phyloP scores from a whole-genome alignment of 2,329 filamentous ascomycete genomes.

The Apiospora pterosperma region DNA sequence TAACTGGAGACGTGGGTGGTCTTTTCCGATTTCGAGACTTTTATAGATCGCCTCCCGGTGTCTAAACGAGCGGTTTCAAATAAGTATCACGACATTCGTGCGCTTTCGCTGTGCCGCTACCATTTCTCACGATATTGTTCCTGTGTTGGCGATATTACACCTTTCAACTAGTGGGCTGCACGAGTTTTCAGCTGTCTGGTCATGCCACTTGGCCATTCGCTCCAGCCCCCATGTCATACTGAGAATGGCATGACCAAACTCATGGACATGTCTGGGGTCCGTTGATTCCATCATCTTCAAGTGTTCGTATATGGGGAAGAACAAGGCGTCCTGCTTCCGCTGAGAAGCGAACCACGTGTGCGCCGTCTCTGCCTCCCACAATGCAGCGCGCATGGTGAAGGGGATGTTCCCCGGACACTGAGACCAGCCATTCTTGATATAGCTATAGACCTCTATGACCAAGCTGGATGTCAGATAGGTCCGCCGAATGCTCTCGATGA shows the following conservation, averaged over 20 bases:
- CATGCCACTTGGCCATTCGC: neutral
- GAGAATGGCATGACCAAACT: neutral
- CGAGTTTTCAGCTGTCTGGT: neutral
- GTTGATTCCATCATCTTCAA: neutral
- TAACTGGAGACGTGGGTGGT: too few species aligned
- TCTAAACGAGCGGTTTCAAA: too few species aligned
- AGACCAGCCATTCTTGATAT: slow-evolving; percentile 21
- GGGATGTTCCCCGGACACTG: slow-evolving; percentile 24
- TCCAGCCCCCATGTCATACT: neutral
- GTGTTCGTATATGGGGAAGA: neutral
- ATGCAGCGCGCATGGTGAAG: slow-evolving; percentile 21
- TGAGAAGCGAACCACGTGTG: slow-evolving; percentile 12
- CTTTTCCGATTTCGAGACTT: too few species aligned
- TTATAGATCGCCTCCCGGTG: too few species aligned
- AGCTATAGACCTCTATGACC: slow-evolving; percentile 21
- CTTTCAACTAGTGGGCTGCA: neutral
- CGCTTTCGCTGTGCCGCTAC: too few species aligned
- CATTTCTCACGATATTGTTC: too few species aligned
- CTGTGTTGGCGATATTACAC: neutral
- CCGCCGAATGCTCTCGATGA: slow-evolving; percentile 27
- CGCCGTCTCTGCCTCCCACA: slow-evolving; percentile 26
- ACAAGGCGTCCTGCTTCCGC: neutral
- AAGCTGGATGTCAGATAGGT: slow-evolving; percentile 21
- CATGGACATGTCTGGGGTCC: neutral
- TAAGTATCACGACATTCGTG: too few species aligned